Base-by-base conservation (phyloP, 805 yeast genomes). In the Yarrowia divulgata region DNA sequence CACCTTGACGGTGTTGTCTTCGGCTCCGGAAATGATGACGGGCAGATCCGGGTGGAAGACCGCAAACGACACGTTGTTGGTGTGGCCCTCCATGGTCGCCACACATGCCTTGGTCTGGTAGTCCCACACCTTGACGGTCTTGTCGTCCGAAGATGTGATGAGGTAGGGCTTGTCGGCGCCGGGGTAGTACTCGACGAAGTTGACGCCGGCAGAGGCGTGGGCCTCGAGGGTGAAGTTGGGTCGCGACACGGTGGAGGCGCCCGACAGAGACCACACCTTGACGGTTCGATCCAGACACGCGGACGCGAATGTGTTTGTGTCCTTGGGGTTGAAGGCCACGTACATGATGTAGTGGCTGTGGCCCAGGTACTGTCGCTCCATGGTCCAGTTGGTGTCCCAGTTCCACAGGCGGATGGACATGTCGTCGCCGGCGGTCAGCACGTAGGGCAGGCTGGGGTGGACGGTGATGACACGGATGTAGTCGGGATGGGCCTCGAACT, bases 41-140 rank as follows among this genome's bases (percentile, higher is more conserved):
- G 99, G 99, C 76, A 95, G 84, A 76, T 94, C 97, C n/a, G 97
- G 97, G 79, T 95, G 99, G 88, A 93, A 95, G 43, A 93, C 87
- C 8, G 99, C 99, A 82, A 93, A 95, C 35, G 97, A 92, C 52
- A 95, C 99, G 78, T 95, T 95, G 55, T 96, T 86, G 73, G 92
- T 83, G 77, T 95, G 99, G 43, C 98, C 99, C 77, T 90, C 96
- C 74, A 95, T 83, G 35, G 97, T 90, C 12, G 98, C 97, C 62
- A 95, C 97, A 77, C 95, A 89, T 8, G 97, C 87, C 82, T 95
- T 95, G 52, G 98, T 92, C 84, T 95, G 99, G 77, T 95, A 95
- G 80, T 93, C 98, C 97, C 97, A 94, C 66, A 93, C 84, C 75
- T 90, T 90, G 72, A 93, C 87, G 1, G 97, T 88, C 73, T 88